phyloP scores from a whole-genome alignment of 768 basidiomycete genomes.

The Boletellus sp. region DNA sequence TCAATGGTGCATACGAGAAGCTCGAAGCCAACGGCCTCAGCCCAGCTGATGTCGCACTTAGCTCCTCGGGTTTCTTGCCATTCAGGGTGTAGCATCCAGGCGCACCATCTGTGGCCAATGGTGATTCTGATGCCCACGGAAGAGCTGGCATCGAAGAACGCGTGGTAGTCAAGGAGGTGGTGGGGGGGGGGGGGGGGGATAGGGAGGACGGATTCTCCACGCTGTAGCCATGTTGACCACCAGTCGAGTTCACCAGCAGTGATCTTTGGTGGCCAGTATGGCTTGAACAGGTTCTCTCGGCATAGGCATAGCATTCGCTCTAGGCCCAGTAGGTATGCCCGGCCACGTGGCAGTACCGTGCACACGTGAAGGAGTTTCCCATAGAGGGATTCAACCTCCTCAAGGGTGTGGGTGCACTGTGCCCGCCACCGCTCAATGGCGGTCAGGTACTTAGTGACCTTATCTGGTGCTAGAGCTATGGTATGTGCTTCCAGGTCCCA shows the following conservation, averaged over 20 bases:
- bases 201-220: background rate
- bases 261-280: constrained; percentile 2
- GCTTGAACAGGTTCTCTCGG: constrained; percentile 29
- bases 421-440: background rate
- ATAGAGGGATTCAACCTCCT: background rate
- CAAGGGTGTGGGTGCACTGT: background rate
- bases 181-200: background rate
- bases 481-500: constrained; percentile 29
- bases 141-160: constrained; percentile 9
- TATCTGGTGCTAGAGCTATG: background rate
- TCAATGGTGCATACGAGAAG: background rate
- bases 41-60: constrained; percentile 42
- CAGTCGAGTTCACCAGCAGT: constrained; percentile 30
- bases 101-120: background rate
- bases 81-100: background rate
- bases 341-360: constrained; percentile 27
- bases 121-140: background rate
- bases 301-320: constrained; percentile 35
- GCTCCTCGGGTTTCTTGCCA: background rate
- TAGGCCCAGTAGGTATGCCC: constrained; percentile 8
- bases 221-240: constrained; percentile 16
- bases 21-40: constrained; percentile 8
- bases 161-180: background rate
- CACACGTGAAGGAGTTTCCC: constrained; percentile 23
- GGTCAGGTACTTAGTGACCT: background rate